These are phyloP conservation scores for Eimeria maxima DNA, from an alignment of 169 alveolate species.

Conservation along the genomic window DNA sequence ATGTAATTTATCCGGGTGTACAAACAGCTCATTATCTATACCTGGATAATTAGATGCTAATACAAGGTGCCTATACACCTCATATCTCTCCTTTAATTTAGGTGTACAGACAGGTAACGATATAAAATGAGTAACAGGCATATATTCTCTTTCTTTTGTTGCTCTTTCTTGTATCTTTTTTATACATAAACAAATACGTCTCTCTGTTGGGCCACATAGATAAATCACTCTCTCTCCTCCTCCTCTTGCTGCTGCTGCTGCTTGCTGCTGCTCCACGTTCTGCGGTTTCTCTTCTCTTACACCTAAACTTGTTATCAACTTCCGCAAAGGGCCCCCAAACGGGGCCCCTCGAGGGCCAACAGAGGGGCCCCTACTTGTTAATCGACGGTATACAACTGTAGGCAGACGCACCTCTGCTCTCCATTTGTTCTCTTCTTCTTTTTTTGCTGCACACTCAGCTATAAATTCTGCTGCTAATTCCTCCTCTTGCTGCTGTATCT, in stretches of 20 bases:
- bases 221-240: neutral
- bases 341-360: neutral
- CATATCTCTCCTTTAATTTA: neutral
- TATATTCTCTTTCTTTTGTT: neutral
- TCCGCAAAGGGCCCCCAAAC: too few species aligned
- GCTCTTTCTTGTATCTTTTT: neutral
- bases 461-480: neutral
- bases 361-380: neutral
- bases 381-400: neutral
- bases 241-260: neutral
- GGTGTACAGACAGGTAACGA: slow-evolving; percentile 57
- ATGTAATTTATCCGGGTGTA: neutral
- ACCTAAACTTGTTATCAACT: too few species aligned
- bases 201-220: slow-evolving; percentile 16
- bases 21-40: slow-evolving; percentile 36
- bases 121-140: slow-evolving; percentile 44
- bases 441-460: neutral
- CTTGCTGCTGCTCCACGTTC: too few species aligned
- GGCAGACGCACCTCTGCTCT: neutral
- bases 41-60: neutral
- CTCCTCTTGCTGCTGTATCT: neutral
- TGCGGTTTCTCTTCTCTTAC: too few species aligned
- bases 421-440: neutral
- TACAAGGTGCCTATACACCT: slow-evolving; percentile 55
- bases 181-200: neutral